Evolutionary conservation across 306 rosid species (phyloP).

Genomic region (Vicia sativa): DNA sequence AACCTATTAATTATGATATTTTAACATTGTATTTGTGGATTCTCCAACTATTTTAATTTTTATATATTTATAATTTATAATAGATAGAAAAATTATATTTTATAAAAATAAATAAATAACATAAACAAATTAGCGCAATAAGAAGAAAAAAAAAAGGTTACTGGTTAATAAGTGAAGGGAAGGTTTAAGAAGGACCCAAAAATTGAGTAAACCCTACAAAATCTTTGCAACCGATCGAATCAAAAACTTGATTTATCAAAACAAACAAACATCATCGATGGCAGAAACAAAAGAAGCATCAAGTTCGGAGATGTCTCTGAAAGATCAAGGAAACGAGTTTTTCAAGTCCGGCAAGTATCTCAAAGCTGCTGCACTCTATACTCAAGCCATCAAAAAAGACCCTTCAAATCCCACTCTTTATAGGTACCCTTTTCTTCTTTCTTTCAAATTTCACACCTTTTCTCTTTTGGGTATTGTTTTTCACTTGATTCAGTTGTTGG

Average conservation of each 20-base stretch:
- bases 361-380: slow-evolving; percentile 95
- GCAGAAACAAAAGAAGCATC: slow-evolving; percentile 60
- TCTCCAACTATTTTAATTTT: no score
- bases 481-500: slow-evolving; percentile 6
- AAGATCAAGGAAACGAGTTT: slow-evolving; percentile 87
- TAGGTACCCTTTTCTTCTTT: slow-evolving; percentile 52
- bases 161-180: neutral
- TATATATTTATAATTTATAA: no score
- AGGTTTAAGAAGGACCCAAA: slow-evolving; percentile 29
- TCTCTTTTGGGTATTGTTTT: neutral
- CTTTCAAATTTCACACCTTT: slow-evolving; percentile 1
- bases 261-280: slow-evolving; percentile 45
- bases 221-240: slow-evolving; percentile 9
- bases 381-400: slow-evolving; percentile 96
- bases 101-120: no score
- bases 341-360: slow-evolving; percentile 91
- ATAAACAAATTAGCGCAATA: no score
- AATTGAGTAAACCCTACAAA: slow-evolving; percentile 34
- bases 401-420: slow-evolving; percentile 84
- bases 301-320: slow-evolving; percentile 56
- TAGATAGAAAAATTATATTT: no score
- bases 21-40: no score
- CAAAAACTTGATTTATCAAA: neutral
- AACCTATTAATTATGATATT: no score
- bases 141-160: no score